Evolutionary conservation across 805 yeast species (phyloP), one percentile per base, ranked within the genome.

Genomic region (Candida adriatica): DNA sequence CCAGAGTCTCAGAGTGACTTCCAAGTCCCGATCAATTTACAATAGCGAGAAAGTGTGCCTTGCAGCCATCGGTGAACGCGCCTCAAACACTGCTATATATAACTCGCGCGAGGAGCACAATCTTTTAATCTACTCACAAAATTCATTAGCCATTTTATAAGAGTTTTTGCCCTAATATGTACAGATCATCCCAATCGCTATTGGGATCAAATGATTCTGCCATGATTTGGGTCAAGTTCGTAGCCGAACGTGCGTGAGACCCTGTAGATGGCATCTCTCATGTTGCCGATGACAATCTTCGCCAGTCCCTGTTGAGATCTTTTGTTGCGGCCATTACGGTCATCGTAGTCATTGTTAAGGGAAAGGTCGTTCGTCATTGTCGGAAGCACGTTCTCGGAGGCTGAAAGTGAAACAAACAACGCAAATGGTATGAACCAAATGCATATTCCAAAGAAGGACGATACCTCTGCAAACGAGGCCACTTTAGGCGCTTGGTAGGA

Each of bases 391-490:
- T 84, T 81, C 50, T 92, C 98, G 41, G 85, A 83, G 1, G 96
- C 96, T 52, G 94, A 83, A 37, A 92, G 64, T 18, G 95, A 80
- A 13, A 92, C 90, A 56, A 92, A 90, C 35, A 92, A 65, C 4
- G 95, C 79, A 55, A 92, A 86, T 20, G 98, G 98, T 18, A 92
- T 73, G 37, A 90, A 68, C 98, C 98, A 92, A 13, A 92, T 78
- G 47, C 92, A 79, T 25, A 92, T 59, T 1, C 96, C 98, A 53
- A 92, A 88, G 56, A 92, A 92, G 4, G 96, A 81, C n/a, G 96
- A 84, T 4, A 92, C 84, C 53, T 92, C 95, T 1, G 87, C 66
- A 51, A 90, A 90, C 9, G 81, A 67, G 2, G 95, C 94, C 33
- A 84, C 71, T 27, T 73, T 70, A 10, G 81, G 82, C 28, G 83